These are phyloP conservation scores for Zymoseptoria passerinii DNA, from an alignment of 2,329 filamentous ascomycete genomes.

Conservation along the genomic window DNA sequence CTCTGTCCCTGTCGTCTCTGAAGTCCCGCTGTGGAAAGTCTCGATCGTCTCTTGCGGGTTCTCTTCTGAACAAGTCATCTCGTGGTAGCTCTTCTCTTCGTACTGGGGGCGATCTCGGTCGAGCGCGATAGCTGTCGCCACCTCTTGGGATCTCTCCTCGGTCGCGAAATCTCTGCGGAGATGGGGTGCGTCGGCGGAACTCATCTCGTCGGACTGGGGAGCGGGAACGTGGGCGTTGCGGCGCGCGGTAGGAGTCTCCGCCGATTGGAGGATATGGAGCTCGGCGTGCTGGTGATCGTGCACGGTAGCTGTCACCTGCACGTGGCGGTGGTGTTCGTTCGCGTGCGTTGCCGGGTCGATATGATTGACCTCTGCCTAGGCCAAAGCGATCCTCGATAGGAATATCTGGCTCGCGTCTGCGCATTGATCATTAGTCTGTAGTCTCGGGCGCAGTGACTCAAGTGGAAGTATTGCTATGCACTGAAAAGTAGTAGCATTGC, in stretches of 20 bases:
- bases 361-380: conserved; percentile 30
- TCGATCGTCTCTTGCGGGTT: conserved; percentile 25
- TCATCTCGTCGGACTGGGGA: conserved; percentile 25
- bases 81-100: conserved; percentile 29
- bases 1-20: conserved; percentile 25
- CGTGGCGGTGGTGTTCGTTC: conserved; percentile 25
- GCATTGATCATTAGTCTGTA: conserved; percentile 6
- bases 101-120: conserved; percentile 26
- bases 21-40: conserved; percentile 23
- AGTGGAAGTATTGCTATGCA: neutral
- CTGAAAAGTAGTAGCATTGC: neutral
- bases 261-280: conserved; percentile 25
- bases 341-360: conserved; percentile 29
- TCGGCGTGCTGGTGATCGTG: conserved; percentile 42
- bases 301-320: conserved; percentile 33
- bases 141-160: conserved; percentile 19
- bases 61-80: conserved; percentile 31
- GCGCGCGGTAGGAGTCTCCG: conserved; percentile 26
- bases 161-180: conserved; percentile 23
- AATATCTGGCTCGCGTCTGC: conserved; percentile 20
- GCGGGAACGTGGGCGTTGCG: conserved; percentile 23
- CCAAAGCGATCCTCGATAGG: conserved; percentile 29
- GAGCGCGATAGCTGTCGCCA: conserved; percentile 28
- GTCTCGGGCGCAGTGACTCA: neutral
- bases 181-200: conserved; percentile 27